These are phyloP conservation scores for Fusarium setosum DNA, from an alignment of 2,329 filamentous ascomycete genomes.

Conservation along the genomic window DNA sequence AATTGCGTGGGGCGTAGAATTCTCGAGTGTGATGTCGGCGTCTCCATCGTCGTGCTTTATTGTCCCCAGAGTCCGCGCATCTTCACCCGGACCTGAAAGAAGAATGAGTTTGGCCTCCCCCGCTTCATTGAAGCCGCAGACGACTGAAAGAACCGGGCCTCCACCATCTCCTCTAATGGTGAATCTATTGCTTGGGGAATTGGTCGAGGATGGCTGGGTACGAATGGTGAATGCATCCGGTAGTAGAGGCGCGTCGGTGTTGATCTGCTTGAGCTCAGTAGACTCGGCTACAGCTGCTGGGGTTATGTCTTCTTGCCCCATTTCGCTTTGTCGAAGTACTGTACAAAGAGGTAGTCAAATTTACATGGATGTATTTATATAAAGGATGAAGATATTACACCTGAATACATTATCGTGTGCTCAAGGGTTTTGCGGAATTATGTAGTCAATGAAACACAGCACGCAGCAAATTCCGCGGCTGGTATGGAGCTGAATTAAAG, in stretches of 20 bases:
- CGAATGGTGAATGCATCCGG: constrained; percentile 1
- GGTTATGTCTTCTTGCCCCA: background rate
- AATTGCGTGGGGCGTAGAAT: background rate
- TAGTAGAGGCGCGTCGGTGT: background rate
- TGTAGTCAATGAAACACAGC: too few relatives aligned
- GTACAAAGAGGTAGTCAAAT: too few relatives aligned
- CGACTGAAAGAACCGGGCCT: background rate
- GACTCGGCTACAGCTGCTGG: background rate
- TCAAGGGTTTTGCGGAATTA: too few relatives aligned
- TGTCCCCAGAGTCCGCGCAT: background rate
- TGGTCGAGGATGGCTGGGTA: background rate
- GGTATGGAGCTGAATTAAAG: too few relatives aligned
- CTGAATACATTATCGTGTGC: too few relatives aligned
- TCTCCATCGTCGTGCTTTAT: background rate
- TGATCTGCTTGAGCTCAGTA: background rate
- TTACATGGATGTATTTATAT: background rate
- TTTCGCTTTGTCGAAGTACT: too few relatives aligned
- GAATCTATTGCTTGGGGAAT: background rate
- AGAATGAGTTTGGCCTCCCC: background rate
- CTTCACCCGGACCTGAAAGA: background rate
- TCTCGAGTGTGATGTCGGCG: background rate
- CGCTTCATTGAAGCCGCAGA: background rate
- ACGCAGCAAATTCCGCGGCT: too few relatives aligned
- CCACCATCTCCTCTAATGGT: background rate
- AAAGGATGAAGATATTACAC: too few relatives aligned